Conservation (phyloP, 768 basidiomycete genomes). For the Mycena venus region DNA sequence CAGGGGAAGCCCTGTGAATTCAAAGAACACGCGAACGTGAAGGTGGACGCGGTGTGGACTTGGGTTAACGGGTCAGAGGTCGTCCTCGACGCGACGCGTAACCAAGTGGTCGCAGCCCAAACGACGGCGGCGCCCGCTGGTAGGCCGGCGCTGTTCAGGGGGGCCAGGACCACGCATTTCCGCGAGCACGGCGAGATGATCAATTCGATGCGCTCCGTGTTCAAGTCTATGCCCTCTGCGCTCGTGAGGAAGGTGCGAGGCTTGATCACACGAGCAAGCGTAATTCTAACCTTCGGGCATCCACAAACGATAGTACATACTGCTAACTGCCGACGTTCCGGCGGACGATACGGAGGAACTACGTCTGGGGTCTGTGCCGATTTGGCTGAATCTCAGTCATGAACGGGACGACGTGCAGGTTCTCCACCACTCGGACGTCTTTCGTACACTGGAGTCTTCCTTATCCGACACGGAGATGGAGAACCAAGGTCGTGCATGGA, state of each 20-base stretch:
- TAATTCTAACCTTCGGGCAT: not conserved
- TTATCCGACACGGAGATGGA: not conserved
- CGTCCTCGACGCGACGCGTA: conserved; percentile 23
- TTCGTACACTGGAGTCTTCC: conserved; percentile 18
- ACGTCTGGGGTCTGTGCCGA: conserved; percentile 30
- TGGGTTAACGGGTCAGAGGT: conserved; percentile 35
- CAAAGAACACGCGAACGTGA: not conserved
- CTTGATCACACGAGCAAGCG: not conserved
- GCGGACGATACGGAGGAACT: conserved; percentile 30
- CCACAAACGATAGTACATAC: conserved; percentile 35
- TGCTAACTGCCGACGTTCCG: conserved; percentile 32
- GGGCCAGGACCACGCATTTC: conserved; percentile 29
- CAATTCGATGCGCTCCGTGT: conserved; percentile 33
- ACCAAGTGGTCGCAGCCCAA: not conserved
- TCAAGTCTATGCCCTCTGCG: conserved; percentile 18
- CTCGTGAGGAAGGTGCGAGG: conserved; percentile 28
- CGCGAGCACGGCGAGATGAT: conserved; percentile 32
- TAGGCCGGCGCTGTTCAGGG: not conserved
- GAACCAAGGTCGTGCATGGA: conserved; percentile 16
- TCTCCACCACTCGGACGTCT: conserved; percentile 32
- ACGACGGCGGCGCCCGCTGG: not conserved
- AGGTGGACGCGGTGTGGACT: conserved; percentile 27
- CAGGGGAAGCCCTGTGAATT: conserved; percentile 14
- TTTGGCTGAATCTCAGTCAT: conserved; percentile 20
- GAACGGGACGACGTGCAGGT: not conserved